Evolutionary conservation across 257 asterid species (phyloP), one percentile per base, ranked within the genome.

Genomic region (Capsicum baccatum): DNA sequence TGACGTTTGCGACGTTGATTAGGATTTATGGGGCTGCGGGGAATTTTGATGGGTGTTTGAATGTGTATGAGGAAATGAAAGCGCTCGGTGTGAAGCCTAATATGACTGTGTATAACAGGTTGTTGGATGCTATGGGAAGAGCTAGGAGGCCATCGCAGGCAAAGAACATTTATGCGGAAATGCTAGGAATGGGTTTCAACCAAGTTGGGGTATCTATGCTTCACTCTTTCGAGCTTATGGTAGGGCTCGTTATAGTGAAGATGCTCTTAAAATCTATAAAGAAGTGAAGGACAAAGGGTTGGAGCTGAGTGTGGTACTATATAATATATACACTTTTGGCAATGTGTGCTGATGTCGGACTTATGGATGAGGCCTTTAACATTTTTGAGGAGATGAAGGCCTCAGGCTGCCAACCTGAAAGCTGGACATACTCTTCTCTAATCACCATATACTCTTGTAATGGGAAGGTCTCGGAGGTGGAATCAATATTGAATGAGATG

Each of bases 71-170:
- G 91, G 99, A 95, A 63, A 94, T 97, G 99, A 97, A 95, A 91
- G 97, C 94, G 1, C 91, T 97, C 9, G 86, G 91, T 8, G 88
- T 95, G 44, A 94, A 68, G 88, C 92, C 95, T 58, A 95, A 85
- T 85, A 87, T 94, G 84, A 52, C 90, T 33, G 92, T 93, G 76
- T 97, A 92, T 83, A 97, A 97, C 80, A 85, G 90, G 10, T 90
- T 95, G 88, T 83, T 97, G 94, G 98, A 92, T 89, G 99, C 95
- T 42, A 97, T 97, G 98, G 98, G 98, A 42, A 91, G 94, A 87
- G 99, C 99, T 48, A 97, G 87, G 91, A 92, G 99, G 89, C 98
- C 98, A 1, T 95, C 97, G 98, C 95, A 97, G 85, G 97, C 94
- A 0, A 95, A 95, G 79, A 89, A 54, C 50, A 92, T 97, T 55